Base-by-base conservation (phyloP, 345 rosid species). In the Eutrema heterophyllum region DNA sequence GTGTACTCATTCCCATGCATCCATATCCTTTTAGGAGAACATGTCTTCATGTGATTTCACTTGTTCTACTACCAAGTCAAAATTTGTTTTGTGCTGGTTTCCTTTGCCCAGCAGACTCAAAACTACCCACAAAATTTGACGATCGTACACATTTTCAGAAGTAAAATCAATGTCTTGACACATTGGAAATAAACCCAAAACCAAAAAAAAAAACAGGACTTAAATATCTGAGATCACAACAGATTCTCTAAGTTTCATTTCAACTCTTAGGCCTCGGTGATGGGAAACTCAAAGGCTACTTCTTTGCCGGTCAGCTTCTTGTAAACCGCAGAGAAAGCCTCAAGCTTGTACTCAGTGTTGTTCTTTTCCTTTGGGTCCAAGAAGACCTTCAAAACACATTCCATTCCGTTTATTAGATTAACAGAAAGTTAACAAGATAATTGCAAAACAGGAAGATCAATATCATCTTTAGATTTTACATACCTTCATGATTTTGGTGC, bases 401-500 rank as follows among this genome's bases (percentile, higher is more conserved):
- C 12, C 27, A 61, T 53, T 36, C 13, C 16, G 9, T 55, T 9
- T 29, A 21, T 12, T 36, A 41, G 9, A 38, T 62, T 9, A 14
- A 35, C 36, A 21, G 1, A 7, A 9, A 21, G 1, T 7, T 1
- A 0, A 11, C 21, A 49, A 12, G 9, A 24, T 36, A 16, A 14
- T 54, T 14, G 6, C n/a, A 12, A 32, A 54, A n/a, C 14, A 3
- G 21, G 16, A 27, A 30, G 21, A 54, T 54, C 21, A 54, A 54
- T 54, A 14, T 36, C 21, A 63, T 5, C 30, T 52, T 29, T 48
- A 15, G 51, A 62, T 2, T 43, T 13, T 33, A 26, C 48, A 14
- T 54, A 90, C 96, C 92, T 90, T 91, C 87, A 85, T 89, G 65
- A 87, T 84, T 81, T 91, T 93, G 59, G 96, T 76, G 18, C 98